phyloP scores from a whole-genome alignment of 169 alveolate genomes.

The Plasmodium fragile region DNA sequence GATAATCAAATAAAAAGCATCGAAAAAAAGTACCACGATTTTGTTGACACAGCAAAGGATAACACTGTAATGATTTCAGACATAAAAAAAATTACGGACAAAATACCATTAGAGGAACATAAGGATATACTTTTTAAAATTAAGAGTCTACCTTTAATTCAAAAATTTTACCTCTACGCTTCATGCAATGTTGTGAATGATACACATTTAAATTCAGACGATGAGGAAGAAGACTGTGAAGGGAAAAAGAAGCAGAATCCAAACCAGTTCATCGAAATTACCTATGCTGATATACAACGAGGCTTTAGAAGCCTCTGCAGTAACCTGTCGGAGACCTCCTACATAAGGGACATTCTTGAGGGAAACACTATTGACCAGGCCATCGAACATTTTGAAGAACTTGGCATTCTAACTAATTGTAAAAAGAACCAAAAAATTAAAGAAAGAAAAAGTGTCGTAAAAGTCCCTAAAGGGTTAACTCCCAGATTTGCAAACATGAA shows the following conservation, averaged over 20 bases:
- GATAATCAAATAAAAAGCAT: slow-evolving; percentile 57
- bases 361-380: slow-evolving; percentile 70
- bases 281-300: slow-evolving; percentile 57
- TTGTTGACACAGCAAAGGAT: neutral
- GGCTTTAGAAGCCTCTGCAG: slow-evolving; percentile 54
- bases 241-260: neutral
- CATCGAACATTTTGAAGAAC: slow-evolving; percentile 69
- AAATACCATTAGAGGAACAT: slow-evolving; percentile 68
- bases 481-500: slow-evolving; percentile 71
- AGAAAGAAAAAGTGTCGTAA: slow-evolving; percentile 39
- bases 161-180: slow-evolving; percentile 49
- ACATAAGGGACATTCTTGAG: slow-evolving; percentile 52
- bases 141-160: slow-evolving; percentile 63
- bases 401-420: slow-evolving; percentile 55
- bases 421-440: slow-evolving; percentile 66
- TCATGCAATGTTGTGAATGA: slow-evolving; percentile 56
- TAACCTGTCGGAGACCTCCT: slow-evolving; percentile 44
- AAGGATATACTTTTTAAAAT: slow-evolving; percentile 62
- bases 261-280: slow-evolving; percentile 47
- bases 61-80: slow-evolving; percentile 67
- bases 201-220: slow-evolving; percentile 35
- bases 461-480: slow-evolving; percentile 64
- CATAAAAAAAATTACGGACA: slow-evolving; percentile 66
- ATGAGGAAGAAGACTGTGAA: neutral
- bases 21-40: slow-evolving; percentile 36